A percentile compares a stretch with the other conserved stretches of the same genome.
phyloP scores from a whole-genome alignment of 192 early-diverging fungal species.

The Coemansia sp. region DNA sequence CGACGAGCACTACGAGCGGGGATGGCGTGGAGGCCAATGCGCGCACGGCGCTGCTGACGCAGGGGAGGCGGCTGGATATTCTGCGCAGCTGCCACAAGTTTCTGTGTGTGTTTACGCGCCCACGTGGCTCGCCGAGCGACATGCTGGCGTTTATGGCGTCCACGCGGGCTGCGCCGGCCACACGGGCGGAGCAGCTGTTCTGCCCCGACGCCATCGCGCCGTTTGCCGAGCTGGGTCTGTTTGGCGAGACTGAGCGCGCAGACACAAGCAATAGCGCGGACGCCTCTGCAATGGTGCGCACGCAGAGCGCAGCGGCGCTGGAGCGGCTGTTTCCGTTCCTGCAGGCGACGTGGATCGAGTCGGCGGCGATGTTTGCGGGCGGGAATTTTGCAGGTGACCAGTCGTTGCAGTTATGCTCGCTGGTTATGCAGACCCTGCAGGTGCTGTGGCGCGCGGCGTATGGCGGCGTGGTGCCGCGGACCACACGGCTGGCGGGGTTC shows the following conservation, averaged over 20 bases:
- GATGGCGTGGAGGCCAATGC: slow-evolving; percentile 20
- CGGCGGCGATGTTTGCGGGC: slow-evolving; percentile 65
- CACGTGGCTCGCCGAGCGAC: slow-evolving; percentile 8
- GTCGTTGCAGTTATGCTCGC: slow-evolving; percentile 61
- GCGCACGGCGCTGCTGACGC: slow-evolving; percentile 29
- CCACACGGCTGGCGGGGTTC: slow-evolving; percentile 53
- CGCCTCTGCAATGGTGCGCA: slow-evolving; percentile 14
- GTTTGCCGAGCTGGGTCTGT: slow-evolving; percentile 24
- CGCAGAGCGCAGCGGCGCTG: slow-evolving; percentile 39
- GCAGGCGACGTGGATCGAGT: slow-evolving; percentile 77
- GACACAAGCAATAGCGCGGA: background rate
- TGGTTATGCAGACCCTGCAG: slow-evolving; percentile 63
- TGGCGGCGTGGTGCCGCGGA: slow-evolving; percentile 23
- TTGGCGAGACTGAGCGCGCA: slow-evolving; percentile 28
- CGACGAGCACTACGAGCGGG: slow-evolving; percentile 12
- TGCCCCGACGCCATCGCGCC: slow-evolving; percentile 26
- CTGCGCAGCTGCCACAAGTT: slow-evolving; percentile 48
- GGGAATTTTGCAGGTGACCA: slow-evolving; percentile 46
- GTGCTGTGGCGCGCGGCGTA: slow-evolving; percentile 67
- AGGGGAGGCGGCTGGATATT: slow-evolving; percentile 34
- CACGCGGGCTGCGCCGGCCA: background rate
- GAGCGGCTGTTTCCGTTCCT: slow-evolving; percentile 62
- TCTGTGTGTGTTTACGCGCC: slow-evolving; percentile 23
- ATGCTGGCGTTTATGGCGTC: slow-evolving; percentile 38
- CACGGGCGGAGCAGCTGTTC: slow-evolving; percentile 15